phyloP scores from a whole-genome alignment of 116 monocot species.

The Cymodocea nodosa region DNA sequence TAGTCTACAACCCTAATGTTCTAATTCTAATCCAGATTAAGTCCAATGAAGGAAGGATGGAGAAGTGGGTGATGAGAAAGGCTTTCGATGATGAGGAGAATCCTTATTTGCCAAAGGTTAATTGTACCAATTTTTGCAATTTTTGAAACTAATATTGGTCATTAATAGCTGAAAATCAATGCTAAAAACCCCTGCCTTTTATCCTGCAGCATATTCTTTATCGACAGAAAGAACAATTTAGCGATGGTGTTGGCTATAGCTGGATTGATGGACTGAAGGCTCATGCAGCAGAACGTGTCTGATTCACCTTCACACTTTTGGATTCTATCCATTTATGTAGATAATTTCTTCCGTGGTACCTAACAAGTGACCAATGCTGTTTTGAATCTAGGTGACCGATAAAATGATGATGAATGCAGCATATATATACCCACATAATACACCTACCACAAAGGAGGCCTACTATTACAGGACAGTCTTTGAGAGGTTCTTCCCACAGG shows the following conservation, averaged over 20 bases:
- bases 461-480: conserved; percentile 63
- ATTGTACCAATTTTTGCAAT: background rate
- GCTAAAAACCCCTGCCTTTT: background rate
- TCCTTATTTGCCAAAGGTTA: conserved; percentile 81
- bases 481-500: conserved; percentile 65
- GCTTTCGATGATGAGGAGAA: conserved; percentile 91
- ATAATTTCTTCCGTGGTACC: background rate
- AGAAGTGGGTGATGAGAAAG: conserved; percentile 84
- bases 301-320: background rate
- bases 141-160: background rate
- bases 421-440: conserved; percentile 51
- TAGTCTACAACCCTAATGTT: background rate
- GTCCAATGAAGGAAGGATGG: conserved; percentile 44
- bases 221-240: conserved; percentile 95
- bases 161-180: background rate
- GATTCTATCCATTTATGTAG: background rate
- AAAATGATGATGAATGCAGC: conserved; percentile 45
- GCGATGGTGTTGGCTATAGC: conserved; percentile 87
- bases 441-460: conserved; percentile 51
- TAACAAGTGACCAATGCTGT: background rate
- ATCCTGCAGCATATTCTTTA: conserved; percentile 79
- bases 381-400: conserved; percentile 29
- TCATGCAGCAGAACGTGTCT: conserved; percentile 44
- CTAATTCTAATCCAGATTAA: conserved; percentile 39
- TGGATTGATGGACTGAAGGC: conserved; percentile 95